Conservation (phyloP, 768 basidiomycete species). For the Boletus vermiculosoides region DNA sequence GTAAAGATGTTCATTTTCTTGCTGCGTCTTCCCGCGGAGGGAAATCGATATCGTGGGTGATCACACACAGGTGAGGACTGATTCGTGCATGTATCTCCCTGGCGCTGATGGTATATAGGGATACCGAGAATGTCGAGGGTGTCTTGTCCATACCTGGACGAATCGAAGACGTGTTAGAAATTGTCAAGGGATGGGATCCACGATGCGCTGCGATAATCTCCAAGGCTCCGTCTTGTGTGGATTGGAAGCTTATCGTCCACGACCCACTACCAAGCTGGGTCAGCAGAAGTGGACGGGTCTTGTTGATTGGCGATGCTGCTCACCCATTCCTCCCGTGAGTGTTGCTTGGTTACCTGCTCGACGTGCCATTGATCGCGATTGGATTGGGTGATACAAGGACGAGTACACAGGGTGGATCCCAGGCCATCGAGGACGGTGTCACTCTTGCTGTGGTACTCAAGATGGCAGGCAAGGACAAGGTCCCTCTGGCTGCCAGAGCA, state of each 20-base stretch:
- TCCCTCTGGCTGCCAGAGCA: conserved; percentile 8
- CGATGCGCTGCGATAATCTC: conserved; percentile 23
- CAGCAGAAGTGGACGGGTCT: conserved; percentile 19
- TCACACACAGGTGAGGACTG: conserved; percentile 21
- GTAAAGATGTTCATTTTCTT: conserved; percentile 24
- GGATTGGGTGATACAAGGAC: not conserved
- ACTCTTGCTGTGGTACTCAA: conserved; percentile 33
- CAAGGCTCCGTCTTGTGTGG: conserved; percentile 30
- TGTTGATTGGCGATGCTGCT: conserved; percentile 30
- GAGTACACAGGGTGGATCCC: conserved; percentile 38
- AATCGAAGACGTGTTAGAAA: conserved; percentile 22
- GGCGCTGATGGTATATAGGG: conserved; percentile 10
- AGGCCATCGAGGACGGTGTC: conserved; percentile 42
- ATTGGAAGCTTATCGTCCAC: conserved; percentile 43
- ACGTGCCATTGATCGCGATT: not conserved
- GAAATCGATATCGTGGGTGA: conserved; percentile 18
- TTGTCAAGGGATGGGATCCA: conserved; percentile 27
- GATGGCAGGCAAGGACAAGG: conserved; percentile 2
- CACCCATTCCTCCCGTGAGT: conserved; percentile 33
- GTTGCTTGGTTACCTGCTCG: not conserved
- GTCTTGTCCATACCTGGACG: conserved; percentile 22
- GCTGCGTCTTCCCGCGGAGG: conserved; percentile 14
- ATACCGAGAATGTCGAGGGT: conserved; percentile 22
- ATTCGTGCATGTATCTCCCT: not conserved
- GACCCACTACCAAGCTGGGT: conserved; percentile 40